These are phyloP conservation scores for Ceriops zippeliana DNA, from an alignment of 345 rosid genomes.

Conservation along the genomic window DNA sequence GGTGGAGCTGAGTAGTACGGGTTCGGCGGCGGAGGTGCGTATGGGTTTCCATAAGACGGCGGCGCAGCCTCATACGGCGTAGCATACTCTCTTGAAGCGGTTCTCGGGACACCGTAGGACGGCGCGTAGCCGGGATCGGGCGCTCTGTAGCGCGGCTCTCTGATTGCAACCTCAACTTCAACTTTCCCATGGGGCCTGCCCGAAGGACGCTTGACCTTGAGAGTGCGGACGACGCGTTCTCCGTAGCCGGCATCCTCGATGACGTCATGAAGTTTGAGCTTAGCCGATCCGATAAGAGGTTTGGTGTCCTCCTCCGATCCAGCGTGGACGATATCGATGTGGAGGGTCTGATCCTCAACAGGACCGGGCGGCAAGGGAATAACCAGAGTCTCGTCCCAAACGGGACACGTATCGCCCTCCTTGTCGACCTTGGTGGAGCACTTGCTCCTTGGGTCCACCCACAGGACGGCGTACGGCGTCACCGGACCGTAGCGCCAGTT, in stretches of 20 bases:
- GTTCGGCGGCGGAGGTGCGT: constrained; percentile 32
- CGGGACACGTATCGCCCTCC: constrained; percentile 58
- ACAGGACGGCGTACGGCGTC: constrained; percentile 66
- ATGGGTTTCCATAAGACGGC: constrained; percentile 26
- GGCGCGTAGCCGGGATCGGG: constrained; percentile 34
- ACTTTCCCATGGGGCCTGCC: constrained; percentile 87
- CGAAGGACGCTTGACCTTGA: constrained; percentile 78
- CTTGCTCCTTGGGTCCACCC: constrained; percentile 59
- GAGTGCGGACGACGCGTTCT: constrained; percentile 27
- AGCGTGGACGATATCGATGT: constrained; percentile 69
- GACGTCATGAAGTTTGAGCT: constrained; percentile 57
- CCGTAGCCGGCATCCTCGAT: constrained; percentile 53
- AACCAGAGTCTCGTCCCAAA: constrained; percentile 57
- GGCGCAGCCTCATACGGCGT: constrained; percentile 26
- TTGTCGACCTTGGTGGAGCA: constrained; percentile 58
- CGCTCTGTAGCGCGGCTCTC: constrained; percentile 33
- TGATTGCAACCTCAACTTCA: constrained; percentile 47
- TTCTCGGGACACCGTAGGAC: constrained; percentile 41
- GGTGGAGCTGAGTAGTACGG: constrained; percentile 33
- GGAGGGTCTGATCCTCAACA: constrained; percentile 40
- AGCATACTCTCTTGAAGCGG: constrained; percentile 29
- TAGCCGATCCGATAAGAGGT: constrained; percentile 73
- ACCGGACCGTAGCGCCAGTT: constrained; percentile 77
- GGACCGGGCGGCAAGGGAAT: constrained; percentile 42
- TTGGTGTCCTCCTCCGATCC: constrained; percentile 64